Base-by-base conservation (phyloP, 1,139 yeast species). In the Pichia sp. region DNA sequence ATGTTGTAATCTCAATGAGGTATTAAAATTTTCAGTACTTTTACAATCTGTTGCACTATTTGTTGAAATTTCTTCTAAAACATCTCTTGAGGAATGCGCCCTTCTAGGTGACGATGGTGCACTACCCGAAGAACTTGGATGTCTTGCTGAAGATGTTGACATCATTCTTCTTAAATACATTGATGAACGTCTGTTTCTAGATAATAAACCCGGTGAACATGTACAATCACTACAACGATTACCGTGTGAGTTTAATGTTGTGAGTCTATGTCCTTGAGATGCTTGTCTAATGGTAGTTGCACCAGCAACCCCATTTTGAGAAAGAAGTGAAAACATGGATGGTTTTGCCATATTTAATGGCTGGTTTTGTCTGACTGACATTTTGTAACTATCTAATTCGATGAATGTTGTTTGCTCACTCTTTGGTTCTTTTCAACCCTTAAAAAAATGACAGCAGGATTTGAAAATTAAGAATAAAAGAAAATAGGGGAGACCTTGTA, bases 151-250 rank as follows among this genome's bases (percentile, higher is more conserved):
- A n/a, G 55, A 42, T 9, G 46, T 41, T 7, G 60, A 54, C 51
- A 60, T 60, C 61, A 69, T 64, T 46, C 73, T 58, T 66, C 73
- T 63, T 65, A 73, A 47, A 66, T 70, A 62, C 57, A 60, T 69
- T 60, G 67, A 76, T 56, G 66, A 72, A 66, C 64, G 73, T 73
- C 70, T 78, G 73, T 78, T 80, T 62, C 95, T 75, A 22, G 89
- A 82, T 50, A 86, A 68, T 49, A 85, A 71, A 9, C 95, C 95
- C 10, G 93, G 93, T 0, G 91, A 84, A 66, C 95, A 87, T 2
- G 89, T 84, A 70, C 95, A 86, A 69, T 86, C 82, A 49, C 79
- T 75, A 67, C 95, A 86, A 11, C 78, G 76, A 62, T 77, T 70
- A 30, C 56, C 55, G 8, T 61, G 48, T 13, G 60, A 52, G 47